Conservation (phyloP, 371 early-diverging fungal genomes). For the Mucor saturninus region DNA sequence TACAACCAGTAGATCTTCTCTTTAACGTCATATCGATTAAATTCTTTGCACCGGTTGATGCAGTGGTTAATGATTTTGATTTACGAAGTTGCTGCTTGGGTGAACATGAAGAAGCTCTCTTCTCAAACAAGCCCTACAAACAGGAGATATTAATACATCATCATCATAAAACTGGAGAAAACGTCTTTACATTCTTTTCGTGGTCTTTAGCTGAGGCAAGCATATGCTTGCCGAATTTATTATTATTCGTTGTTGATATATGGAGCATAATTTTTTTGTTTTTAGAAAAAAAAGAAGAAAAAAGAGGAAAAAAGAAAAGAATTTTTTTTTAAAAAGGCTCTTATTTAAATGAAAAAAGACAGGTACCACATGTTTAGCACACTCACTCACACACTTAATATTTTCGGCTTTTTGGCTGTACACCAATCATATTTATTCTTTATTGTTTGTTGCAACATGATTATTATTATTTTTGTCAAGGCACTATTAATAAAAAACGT, state of each 20-base stretch:
- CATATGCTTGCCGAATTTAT: slow-evolving; percentile 22
- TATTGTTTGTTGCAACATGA: neutral
- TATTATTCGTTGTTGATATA: slow-evolving; percentile 20
- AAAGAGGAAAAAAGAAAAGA: slow-evolving; percentile 1
- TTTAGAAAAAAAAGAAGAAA: neutral
- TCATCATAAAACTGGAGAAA: too few relatives aligned
- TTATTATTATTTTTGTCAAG: too few relatives aligned
- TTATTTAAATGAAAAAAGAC: slow-evolving; percentile 7
- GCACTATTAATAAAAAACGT: neutral
- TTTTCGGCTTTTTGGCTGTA: neutral
- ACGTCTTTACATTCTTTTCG: slow-evolving; percentile 19
- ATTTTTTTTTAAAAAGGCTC: neutral
- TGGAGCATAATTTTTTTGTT: slow-evolving; percentile 21
- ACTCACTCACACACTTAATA: neutral
- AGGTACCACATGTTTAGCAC: slow-evolving; percentile 18
- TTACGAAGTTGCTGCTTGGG: slow-evolving; percentile 32
- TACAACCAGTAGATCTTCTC: slow-evolving; percentile 55
- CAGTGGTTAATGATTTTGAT: slow-evolving; percentile 49
- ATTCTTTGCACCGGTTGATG: slow-evolving; percentile 18
- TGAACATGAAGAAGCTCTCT: slow-evolving; percentile 11
- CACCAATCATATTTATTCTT: neutral
- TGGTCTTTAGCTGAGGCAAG: slow-evolving; percentile 32
- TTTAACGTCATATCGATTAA: slow-evolving; percentile 40
- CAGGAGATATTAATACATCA: neutral
- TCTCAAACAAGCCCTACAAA: slow-evolving; percentile 8